phyloP scores from a whole-genome alignment of 805 yeast genomes.

The Nadsonia fulvescens region DNA sequence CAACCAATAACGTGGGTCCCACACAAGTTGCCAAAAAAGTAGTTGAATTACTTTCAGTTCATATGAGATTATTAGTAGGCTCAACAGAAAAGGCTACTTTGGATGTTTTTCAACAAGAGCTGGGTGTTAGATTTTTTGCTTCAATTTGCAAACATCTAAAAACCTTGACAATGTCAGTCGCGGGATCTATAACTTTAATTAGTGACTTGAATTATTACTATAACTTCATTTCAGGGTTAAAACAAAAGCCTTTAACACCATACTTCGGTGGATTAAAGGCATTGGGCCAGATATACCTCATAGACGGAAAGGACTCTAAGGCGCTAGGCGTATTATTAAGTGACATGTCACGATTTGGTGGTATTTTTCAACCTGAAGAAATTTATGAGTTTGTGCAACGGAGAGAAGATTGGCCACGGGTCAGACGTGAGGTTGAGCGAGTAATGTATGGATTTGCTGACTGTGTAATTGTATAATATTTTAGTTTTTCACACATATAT shows the following conservation, averaged over 20 bases:
- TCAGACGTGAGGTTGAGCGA: constrained; percentile 69
- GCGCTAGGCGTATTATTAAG: constrained; percentile 71
- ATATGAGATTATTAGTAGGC: constrained; percentile 55
- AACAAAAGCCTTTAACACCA: constrained; percentile 40
- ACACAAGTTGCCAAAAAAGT: constrained; percentile 50
- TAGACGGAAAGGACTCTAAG: constrained; percentile 56
- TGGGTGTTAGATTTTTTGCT: constrained; percentile 71
- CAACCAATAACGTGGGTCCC: constrained; percentile 23
- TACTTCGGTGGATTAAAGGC: constrained; percentile 65
- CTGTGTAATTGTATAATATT: constrained; percentile 36
- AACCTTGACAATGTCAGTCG: constrained; percentile 49
- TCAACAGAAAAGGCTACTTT: constrained; percentile 75
- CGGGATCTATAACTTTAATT: constrained; percentile 70
- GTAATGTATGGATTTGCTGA: constrained; percentile 89
- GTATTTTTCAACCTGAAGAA: constrained; percentile 82
- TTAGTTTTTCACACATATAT: neutral
- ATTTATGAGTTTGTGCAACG: constrained; percentile 82
- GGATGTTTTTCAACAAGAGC: constrained; percentile 87
- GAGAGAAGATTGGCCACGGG: constrained; percentile 68
- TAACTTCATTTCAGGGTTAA: constrained; percentile 41
- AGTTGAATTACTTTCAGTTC: constrained; percentile 45
- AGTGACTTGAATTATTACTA: constrained; percentile 68
- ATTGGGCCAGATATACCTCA: constrained; percentile 68
- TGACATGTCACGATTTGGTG: constrained; percentile 72
- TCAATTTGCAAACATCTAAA: constrained; percentile 63